Conservation (phyloP, 176 grass and related monocot species). For the Musa acuminata region DNA sequence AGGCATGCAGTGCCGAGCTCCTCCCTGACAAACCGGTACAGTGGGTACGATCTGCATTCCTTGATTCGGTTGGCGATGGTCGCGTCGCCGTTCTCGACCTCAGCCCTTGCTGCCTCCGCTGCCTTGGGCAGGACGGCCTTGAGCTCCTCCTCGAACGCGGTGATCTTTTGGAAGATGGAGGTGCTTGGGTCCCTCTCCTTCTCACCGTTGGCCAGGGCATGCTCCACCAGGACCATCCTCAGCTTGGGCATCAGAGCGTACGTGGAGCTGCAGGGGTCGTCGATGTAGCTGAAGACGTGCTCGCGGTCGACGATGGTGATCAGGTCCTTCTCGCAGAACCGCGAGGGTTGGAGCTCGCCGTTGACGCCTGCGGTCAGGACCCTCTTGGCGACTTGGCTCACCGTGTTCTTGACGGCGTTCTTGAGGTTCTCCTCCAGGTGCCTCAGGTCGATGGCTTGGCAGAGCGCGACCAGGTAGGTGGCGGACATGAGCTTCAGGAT, state of each 20-base stretch:
- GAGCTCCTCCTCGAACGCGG: conserved; percentile 4
- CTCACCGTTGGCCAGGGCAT: conserved; percentile 2
- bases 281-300: conserved; percentile 8
- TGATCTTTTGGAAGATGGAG: conserved; percentile 10
- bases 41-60: conserved; percentile 8
- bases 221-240: background rate
- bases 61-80: conserved; percentile 1
- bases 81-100: background rate
- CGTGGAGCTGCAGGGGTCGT: conserved; percentile 12
- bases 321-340: conserved; percentile 15
- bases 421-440: conserved; percentile 25
- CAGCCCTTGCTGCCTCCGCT: background rate
- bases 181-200: background rate
- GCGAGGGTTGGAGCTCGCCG: background rate
- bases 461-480: conserved; percentile 57
- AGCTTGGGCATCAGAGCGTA: conserved; percentile 8
- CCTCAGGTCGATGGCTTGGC: conserved; percentile 39
- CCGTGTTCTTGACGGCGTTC: conserved; percentile 1
- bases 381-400: background rate
- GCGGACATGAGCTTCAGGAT: conserved; percentile 88
- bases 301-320: conserved; percentile 7
- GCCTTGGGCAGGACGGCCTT: conserved; percentile 7
- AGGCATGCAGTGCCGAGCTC: conserved; percentile 1
- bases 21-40: conserved; percentile 7
- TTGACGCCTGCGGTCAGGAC: conserved; percentile 1